Conservation (phyloP, 2,329 filamentous ascomycete genomes). For the Diplodia corticola region DNA sequence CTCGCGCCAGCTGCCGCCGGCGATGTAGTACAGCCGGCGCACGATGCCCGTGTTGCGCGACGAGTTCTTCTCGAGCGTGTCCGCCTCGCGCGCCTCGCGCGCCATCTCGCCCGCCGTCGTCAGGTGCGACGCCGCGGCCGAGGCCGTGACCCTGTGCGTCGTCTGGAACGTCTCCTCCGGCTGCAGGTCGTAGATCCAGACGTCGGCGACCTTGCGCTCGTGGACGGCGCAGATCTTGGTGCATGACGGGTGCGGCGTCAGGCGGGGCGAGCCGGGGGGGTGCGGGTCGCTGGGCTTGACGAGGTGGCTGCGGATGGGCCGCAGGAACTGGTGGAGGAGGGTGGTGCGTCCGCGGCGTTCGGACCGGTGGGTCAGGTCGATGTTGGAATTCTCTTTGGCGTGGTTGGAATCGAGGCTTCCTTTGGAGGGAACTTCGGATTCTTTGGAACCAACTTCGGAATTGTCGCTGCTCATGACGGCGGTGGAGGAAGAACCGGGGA, state of each 20-base stretch:
- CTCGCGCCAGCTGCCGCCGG: conserved; percentile 58
- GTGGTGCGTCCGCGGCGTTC: conserved; percentile 43
- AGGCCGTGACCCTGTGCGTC: conserved; percentile 18
- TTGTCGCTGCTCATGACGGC: background rate
- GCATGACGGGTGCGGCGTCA: conserved; percentile 40
- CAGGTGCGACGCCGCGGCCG: conserved; percentile 8
- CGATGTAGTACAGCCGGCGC: conserved; percentile 55
- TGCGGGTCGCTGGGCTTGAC: conserved; percentile 33
- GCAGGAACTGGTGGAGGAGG: conserved; percentile 41
- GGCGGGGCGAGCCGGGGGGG: conserved; percentile 44
- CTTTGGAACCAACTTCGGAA: background rate
- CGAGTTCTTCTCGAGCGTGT: conserved; percentile 19
- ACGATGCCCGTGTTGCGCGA: background rate
- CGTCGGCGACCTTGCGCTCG: conserved; percentile 45
- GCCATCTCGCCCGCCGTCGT: conserved; percentile 8
- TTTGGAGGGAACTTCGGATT: background rate
- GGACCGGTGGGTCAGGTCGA: conserved; percentile 34
- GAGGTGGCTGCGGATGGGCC: conserved; percentile 40
- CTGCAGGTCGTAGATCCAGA: conserved; percentile 50
- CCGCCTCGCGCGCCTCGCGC: background rate
- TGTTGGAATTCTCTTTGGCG: conserved; percentile 13
- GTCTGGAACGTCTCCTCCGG: conserved; percentile 24
- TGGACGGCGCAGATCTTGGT: conserved; percentile 37
- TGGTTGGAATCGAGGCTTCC: background rate
- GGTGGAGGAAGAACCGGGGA: background rate